Evolutionary conservation across 805 yeast genomes (phyloP), one percentile per base, ranked within the genome.

Genomic region (Lachancea lanzarotensis): DNA sequence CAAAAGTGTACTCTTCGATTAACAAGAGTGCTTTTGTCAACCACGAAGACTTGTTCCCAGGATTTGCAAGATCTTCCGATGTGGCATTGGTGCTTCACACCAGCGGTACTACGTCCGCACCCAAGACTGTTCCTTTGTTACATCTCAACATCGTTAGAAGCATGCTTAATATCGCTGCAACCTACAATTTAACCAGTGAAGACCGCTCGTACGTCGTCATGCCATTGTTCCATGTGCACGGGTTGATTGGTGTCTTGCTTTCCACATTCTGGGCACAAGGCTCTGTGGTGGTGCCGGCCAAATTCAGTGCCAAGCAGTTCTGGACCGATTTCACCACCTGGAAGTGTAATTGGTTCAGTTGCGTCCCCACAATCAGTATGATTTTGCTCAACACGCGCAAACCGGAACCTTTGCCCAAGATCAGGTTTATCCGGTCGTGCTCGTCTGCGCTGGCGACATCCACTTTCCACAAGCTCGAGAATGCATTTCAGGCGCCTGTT

Each of bases 211-310:
- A 80, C 55, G 62, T 82, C 35, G 87, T 82, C 20, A 82, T 82
- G 90, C 90, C 90, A 1, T 63, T 82, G 33, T 82, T 82, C 71
- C 90, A 82, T 56, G 88, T 82, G 30, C 90, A 82, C 57, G 90
- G 90, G 0, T 65, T 82, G 39, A 73, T 81, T 50, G 83, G 84
- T 46, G 85, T 83, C 0, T 63, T 82, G 22, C 54, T 82, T 38
- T 76, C 84, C 0, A 77, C 88, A 0, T 67, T 81, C 38, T 69
- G 75, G 19, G 68, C 81, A 0, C 81, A 79, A 16, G 86, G 86
- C 20, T 60, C 78, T 0, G 79, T 71, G 1, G 73, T 82, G n/a
- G 67, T 82, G 18, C 85, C 89, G n/a, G 56, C 71, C 15, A 69
- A 64, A 56, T 82, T 82, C 62, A 74, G 82, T 25, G 87, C 89